Conservation (phyloP, 331 rosid species). For the Malus hybrid region DNA sequence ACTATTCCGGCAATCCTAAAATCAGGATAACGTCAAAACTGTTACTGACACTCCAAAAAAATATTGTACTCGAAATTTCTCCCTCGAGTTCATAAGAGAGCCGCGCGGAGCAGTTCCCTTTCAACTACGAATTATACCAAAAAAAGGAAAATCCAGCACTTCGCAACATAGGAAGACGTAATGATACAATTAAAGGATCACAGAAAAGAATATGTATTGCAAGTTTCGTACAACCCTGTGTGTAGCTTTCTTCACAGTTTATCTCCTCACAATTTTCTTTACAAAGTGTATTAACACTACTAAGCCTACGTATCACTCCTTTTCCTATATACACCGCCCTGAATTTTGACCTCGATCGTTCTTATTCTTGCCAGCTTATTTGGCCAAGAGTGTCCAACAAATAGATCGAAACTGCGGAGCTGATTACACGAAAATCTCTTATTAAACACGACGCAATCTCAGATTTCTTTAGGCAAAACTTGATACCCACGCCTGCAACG, state of each 20-base stretch:
- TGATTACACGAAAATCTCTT: slow-evolving; percentile 22
- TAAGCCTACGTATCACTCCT: slow-evolving; percentile 52
- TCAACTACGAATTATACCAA: no score
- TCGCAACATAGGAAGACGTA: no score
- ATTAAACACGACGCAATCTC: slow-evolving; percentile 6
- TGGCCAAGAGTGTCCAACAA: slow-evolving; percentile 35
- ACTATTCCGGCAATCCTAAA: no score
- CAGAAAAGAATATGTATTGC: not conserved
- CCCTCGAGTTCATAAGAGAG: no score
- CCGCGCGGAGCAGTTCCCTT: no score
- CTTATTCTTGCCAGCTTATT: slow-evolving; percentile 45
- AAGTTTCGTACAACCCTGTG: slow-evolving; percentile 15
- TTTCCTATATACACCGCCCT: slow-evolving; percentile 60
- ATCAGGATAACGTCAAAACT: no score
- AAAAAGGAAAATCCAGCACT: no score
- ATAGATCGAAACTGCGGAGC: slow-evolving; percentile 35
- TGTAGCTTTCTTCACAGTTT: slow-evolving; percentile 9
- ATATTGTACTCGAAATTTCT: no score
- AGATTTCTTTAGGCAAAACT: slow-evolving; percentile 67
- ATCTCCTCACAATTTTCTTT: slow-evolving; percentile 41
- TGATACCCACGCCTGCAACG: slow-evolving; percentile 37
- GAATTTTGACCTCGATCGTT: slow-evolving; percentile 32
- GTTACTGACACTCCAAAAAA: no score
- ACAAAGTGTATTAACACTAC: slow-evolving; percentile 26
- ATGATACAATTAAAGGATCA: no score